Conservation (phyloP, 2,329 filamentous ascomycete genomes). For the Aotearoamyces nothofagi region DNA sequence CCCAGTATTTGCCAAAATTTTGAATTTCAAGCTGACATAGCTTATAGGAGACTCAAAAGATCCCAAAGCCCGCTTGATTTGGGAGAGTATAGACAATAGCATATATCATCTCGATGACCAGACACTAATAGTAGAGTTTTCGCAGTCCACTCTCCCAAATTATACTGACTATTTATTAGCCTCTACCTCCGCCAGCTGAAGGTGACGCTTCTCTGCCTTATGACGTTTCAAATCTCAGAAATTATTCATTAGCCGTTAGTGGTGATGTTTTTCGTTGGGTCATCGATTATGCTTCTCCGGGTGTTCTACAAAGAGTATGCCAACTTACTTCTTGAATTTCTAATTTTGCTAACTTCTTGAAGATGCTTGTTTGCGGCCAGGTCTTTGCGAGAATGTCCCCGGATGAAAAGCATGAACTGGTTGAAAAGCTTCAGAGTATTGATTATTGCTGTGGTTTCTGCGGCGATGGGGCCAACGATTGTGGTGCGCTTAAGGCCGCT, state of each 20-base stretch:
- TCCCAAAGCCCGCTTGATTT: slow-evolving; percentile 57
- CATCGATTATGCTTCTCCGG: slow-evolving; percentile 74
- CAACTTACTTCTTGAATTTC: neutral
- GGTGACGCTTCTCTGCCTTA: slow-evolving; percentile 75
- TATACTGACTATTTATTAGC: no score
- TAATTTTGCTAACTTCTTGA: slow-evolving; percentile 8
- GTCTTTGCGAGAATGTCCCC: slow-evolving; percentile 98
- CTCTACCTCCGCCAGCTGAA: slow-evolving; percentile 53
- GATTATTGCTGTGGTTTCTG: slow-evolving; percentile 95
- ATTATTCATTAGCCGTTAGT: slow-evolving; percentile 79
- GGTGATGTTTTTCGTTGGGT: slow-evolving; percentile 97
- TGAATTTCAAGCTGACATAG: slow-evolving; percentile 3
- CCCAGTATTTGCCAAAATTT: neutral
- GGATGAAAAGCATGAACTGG: slow-evolving; percentile 94
- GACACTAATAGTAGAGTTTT: slow-evolving; percentile 62
- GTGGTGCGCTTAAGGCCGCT: slow-evolving; percentile 88
- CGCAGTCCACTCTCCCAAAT: no score
- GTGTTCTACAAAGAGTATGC: slow-evolving; percentile 53
- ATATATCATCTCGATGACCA: slow-evolving; percentile 63
- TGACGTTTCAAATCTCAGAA: slow-evolving; percentile 63
- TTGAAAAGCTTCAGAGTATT: slow-evolving; percentile 92
- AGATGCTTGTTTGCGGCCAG: slow-evolving; percentile 84
- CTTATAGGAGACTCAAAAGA: slow-evolving; percentile 52
- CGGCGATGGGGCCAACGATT: slow-evolving; percentile 94
- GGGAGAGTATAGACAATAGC: slow-evolving; percentile 91